These are phyloP conservation scores for Chondrostereum purpureum DNA, from an alignment of 1,284 basidiomycete genomes.

Conservation along the genomic window DNA sequence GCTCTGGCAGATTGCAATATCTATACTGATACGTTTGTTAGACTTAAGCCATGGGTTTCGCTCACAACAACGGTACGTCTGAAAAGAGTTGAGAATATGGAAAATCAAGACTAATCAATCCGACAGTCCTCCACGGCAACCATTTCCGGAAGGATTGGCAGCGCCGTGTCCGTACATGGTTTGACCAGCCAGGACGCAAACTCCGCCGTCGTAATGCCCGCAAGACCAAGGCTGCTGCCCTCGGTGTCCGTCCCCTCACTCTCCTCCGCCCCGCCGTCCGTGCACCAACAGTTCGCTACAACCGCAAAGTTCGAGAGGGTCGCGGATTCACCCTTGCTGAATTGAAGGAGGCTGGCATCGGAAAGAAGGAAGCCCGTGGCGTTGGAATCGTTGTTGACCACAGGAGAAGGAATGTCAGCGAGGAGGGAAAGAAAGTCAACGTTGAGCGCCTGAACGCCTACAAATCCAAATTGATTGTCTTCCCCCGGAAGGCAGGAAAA, in stretches of 20 bases:
- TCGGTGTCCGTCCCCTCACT: conserved; percentile 89
- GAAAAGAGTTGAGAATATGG: too few relatives aligned
- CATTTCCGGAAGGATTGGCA: conserved; percentile 99
- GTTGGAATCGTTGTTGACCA: conserved; percentile 97
- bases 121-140: conserved; percentile 79
- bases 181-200: conserved; percentile 98
- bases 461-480: conserved; percentile 83
- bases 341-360: conserved; percentile 95
- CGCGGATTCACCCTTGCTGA: conserved; percentile 95
- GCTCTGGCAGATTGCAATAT: background rate
- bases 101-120: background rate
- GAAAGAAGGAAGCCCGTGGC: conserved; percentile 89
- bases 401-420: conserved; percentile 93
- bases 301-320: conserved; percentile 95
- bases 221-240: conserved; percentile 84
- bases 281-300: conserved; percentile 96
- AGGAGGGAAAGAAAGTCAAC: conserved; percentile 96
- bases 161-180: conserved; percentile 92
- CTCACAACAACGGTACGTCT: conserved; percentile 67
- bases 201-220: conserved; percentile 92
- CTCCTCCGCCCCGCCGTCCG: conserved; percentile 97
- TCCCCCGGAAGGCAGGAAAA: conserved; percentile 95
- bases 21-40: conserved; percentile 16
- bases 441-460: conserved; percentile 94
- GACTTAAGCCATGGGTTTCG: conserved; percentile 66